Evolutionary conservation across 306 rosid genomes (phyloP), one percentile per base, ranked within the genome.

Genomic region (Lagenaria siceraria): DNA sequence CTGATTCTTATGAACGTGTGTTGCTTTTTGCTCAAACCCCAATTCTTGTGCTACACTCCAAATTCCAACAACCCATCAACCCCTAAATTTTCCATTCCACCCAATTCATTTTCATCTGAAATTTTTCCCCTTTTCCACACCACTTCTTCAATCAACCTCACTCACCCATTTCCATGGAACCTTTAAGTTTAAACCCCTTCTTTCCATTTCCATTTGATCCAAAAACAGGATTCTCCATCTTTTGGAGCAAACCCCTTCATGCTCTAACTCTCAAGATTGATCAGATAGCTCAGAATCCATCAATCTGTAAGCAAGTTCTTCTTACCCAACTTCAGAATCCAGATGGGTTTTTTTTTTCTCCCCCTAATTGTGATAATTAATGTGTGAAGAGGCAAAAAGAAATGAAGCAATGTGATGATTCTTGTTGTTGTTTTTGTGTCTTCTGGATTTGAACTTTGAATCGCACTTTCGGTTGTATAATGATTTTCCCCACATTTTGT

Each of bases 41-140:
- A 72, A 51, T 72, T 18, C 77, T 72, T 72, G 58, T 18, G 77
- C 46, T 48, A 51, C 77, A 72, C 61, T 51, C 77, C 61, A 72
- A 72, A 46, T 17, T 5, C 43, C 43, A 72, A n/a, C 51, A 29
- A 70, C 24, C 38, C 55, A 22, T 70, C 36, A 48, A 46, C 56
- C 38, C 76, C 25, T 49, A 18, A 29, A 15, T 15, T 72, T 27
- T 72, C 77, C 61, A 31, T 27, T 72, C 18, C 38, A 72, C 61
- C 38, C 38, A 25, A 36, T 70, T 70, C 52, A 21, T 46, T 25
- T 70, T 8, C 75, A 70, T 46, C 38, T 70, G 36, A 70, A 40
- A 22, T 1, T 11, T 7, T 64, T 35, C 14, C 18, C 53, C 27
- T 21, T 70, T 71, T 46, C 76, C 35, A 46, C 43, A 49, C 55